Evolutionary conservation across 2,329 filamentous ascomycete species (phyloP).

Genomic region (Elsinoe arachidis): DNA sequence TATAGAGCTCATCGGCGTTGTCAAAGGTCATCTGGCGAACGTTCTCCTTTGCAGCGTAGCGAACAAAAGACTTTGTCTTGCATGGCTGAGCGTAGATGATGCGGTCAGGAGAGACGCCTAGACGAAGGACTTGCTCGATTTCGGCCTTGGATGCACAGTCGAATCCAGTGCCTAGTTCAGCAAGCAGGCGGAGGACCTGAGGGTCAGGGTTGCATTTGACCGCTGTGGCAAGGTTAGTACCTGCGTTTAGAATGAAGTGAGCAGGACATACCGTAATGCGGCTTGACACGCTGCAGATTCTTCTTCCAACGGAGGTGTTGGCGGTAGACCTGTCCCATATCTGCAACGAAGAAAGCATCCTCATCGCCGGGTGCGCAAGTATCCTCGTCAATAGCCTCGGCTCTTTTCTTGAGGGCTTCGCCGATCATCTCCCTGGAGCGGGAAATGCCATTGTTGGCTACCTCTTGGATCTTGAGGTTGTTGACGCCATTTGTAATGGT

Average conservation of each 20-base stretch:
- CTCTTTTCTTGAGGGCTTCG: constrained; percentile 75
- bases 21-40: constrained; percentile 99
- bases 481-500: constrained; percentile 17
- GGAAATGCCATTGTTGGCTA: constrained; percentile 42
- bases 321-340: constrained; percentile 96
- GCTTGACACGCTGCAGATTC: constrained; percentile 84
- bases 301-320: constrained; percentile 98
- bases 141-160: constrained; percentile 97
- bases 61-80: constrained; percentile 98
- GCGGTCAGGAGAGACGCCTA: constrained; percentile 75
- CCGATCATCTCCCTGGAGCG: constrained; percentile 73
- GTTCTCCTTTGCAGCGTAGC: constrained; percentile 72
- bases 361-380: constrained; percentile 86
- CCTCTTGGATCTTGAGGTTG: constrained; percentile 20
- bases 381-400: constrained; percentile 77
- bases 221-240: constrained; percentile 46
- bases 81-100: constrained; percentile 99
- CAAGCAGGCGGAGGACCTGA: constrained; percentile 77
- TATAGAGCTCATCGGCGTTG: constrained; percentile 95
- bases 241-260: background rate
- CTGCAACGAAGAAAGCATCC: constrained; percentile 96
- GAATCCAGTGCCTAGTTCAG: constrained; percentile 84
- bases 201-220: constrained; percentile 98
- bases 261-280: constrained; percentile 72
- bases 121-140: constrained; percentile 80